Evolutionary conservation across 2,329 filamentous ascomycete genomes (phyloP), one percentile per base, ranked within the genome.

Genomic region (Xylaria sp.): DNA sequence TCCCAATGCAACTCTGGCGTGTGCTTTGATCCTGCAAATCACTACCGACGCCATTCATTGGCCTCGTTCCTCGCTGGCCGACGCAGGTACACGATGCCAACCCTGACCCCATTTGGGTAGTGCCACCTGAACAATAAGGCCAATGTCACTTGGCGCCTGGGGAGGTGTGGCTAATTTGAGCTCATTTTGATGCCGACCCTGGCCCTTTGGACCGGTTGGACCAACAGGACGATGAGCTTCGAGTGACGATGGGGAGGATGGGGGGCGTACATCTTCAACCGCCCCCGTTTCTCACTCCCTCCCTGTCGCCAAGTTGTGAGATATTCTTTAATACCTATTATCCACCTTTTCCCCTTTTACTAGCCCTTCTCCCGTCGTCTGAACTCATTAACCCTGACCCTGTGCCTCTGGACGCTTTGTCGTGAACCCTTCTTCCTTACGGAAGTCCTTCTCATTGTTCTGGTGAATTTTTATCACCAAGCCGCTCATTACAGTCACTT

Each of bases 371-470:
- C 64, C 43, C 55, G 52, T 52, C 55, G 52, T 52, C 55, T 48
- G 13, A 36, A 64, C 58, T 62, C 55, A 63, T 64, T 70, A 66
- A 67, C 68, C 65, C 59, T 60, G 60, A 50, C 56, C 63, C 61
- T 62, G 52, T 57, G 61, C 63, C 66, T 67, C 53, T 43, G 25
- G 60, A 62, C 60, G 72, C 69, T 72, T 74, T 73, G 69, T 74
- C 67, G 67, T 65, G 63, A 67, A 57, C 59, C 67, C 66, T 64
- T 66, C 60, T 43, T 65, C 68, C 73, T 70, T 60, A 70, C 73
- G 73, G 69, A 75, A 76, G 72, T 73, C 73, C n/a, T n/a, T 71
- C 67, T 77, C 76, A 72, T 78, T 77, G 73, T 76, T 70, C 70
- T 63, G 76, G 75, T 77, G 75, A 71, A 73, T 71, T 10, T 39